phyloP scores from a whole-genome alignment of 768 basidiomycete genomes.

The Leccinum incarnatum region DNA sequence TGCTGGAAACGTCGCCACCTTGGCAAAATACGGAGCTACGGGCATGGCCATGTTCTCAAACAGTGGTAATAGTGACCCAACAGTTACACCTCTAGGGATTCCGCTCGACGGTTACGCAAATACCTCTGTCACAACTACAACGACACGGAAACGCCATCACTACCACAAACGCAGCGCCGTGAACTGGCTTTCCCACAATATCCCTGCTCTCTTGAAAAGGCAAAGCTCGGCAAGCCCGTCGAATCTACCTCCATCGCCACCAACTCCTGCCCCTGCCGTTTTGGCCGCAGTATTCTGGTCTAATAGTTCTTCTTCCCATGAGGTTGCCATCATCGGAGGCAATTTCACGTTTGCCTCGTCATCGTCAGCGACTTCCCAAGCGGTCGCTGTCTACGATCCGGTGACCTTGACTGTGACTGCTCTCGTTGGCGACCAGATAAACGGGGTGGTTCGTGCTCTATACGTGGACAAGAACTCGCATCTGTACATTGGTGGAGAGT shows the following conservation, averaged over 20 bases:
- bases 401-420: slow-evolving; percentile 46
- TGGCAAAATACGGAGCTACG: slow-evolving; percentile 65
- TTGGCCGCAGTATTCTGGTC: slow-evolving; percentile 89
- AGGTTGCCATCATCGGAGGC: slow-evolving; percentile 81
- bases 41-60: slow-evolving; percentile 81
- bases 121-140: slow-evolving; percentile 29
- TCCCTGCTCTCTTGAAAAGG: slow-evolving; percentile 44
- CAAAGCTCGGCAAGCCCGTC: slow-evolving; percentile 48
- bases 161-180: slow-evolving; percentile 35
- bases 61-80: slow-evolving; percentile 52
- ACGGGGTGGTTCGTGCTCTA: slow-evolving; percentile 76
- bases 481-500: slow-evolving; percentile 85
- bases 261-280: slow-evolving; percentile 73
- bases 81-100: slow-evolving; percentile 58
- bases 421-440: slow-evolving; percentile 59
- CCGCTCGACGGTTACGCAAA: slow-evolving; percentile 46
- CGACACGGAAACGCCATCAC: slow-evolving; percentile 39
- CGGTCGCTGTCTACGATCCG: slow-evolving; percentile 71
- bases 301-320: slow-evolving; percentile 62
- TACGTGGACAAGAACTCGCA: slow-evolving; percentile 59
- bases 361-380: slow-evolving; percentile 43
- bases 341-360: slow-evolving; percentile 69
- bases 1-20: slow-evolving; percentile 61
- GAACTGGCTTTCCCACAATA: slow-evolving; percentile 49
- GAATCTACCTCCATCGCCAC: slow-evolving; percentile 53